A percentile compares a stretch with the other conserved stretches of the same genome.
Evolutionary conservation across 768 basidiomycete species (phyloP).

Genomic region (Suillus americanus): DNA sequence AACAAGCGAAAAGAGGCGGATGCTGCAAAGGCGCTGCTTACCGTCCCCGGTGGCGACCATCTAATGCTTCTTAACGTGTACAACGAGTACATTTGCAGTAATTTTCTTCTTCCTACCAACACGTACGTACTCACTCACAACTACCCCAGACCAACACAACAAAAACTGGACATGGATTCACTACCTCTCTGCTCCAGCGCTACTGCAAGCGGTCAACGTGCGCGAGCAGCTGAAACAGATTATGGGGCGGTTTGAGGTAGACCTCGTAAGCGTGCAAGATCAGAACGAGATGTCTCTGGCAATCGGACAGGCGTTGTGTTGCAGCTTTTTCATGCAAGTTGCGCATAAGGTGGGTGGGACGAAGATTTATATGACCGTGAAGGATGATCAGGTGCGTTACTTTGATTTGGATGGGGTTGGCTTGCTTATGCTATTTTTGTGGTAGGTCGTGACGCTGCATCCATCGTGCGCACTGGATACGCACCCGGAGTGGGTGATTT

Average conservation of each 20-base stretch:
- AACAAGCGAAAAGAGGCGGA: slow-evolving; percentile 90
- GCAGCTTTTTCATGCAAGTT: no score
- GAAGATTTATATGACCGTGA: no score
- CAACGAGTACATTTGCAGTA: slow-evolving; percentile 86
- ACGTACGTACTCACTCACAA: slow-evolving; percentile 1
- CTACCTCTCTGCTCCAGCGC: slow-evolving; percentile 78
- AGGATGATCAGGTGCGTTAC: no score
- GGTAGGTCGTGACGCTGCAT: no score
- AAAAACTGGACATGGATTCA: slow-evolving; percentile 91
- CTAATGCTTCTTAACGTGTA: slow-evolving; percentile 92
- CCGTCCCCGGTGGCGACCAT: slow-evolving; percentile 93
- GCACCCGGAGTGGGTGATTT: no score
- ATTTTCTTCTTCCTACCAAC: slow-evolving; percentile 22
- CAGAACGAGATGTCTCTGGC: no score
- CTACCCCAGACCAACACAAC: slow-evolving; percentile 61
- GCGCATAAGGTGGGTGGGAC: no score
- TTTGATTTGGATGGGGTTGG: no score
- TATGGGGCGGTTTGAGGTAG: slow-evolving; percentile 73
- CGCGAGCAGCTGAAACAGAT: slow-evolving; percentile 82
- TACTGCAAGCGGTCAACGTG: slow-evolving; percentile 91
- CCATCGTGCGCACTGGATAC: no score
- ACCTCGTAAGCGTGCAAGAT: no score
- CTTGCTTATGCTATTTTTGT: no score
- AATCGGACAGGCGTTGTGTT: no score
- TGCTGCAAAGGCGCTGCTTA: slow-evolving; percentile 82